phyloP scores from a whole-genome alignment of 2,329 filamentous ascomycete species.

The Sphaerulina musiva region DNA sequence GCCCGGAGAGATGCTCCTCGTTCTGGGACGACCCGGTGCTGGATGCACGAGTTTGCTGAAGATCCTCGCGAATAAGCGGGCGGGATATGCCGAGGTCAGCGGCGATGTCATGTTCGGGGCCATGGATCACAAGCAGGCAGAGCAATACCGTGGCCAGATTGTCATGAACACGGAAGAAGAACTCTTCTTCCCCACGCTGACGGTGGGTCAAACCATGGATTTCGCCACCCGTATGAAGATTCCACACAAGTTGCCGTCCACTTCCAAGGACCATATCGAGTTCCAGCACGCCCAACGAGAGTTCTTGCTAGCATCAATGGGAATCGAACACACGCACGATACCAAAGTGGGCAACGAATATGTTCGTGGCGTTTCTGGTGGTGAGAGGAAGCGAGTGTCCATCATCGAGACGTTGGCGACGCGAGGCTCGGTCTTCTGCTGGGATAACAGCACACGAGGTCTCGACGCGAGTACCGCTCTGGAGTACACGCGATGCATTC shows the following conservation, averaged over 20 bases:
- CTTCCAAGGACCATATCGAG: conserved; percentile 36
- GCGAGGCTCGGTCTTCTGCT: conserved; percentile 55
- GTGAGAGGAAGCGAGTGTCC: conserved; percentile 62
- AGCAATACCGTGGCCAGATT: conserved; percentile 41
- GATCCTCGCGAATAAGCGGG: conserved; percentile 57
- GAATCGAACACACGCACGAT: conserved; percentile 53
- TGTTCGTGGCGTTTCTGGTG: conserved; percentile 60
- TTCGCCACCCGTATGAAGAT: conserved; percentile 51
- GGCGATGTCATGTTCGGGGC: conserved; percentile 55
- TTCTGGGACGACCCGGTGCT: conserved; percentile 28
- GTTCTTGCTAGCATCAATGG: conserved; percentile 53
- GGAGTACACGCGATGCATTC: conserved; percentile 48
- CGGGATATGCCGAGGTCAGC: conserved; percentile 39
- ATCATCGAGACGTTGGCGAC: conserved; percentile 60
- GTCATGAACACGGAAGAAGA: conserved; percentile 45
- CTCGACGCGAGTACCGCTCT: conserved; percentile 60
- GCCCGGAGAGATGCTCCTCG: conserved; percentile 45
- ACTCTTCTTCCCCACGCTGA: conserved; percentile 52
- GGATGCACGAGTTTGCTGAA: conserved; percentile 64
- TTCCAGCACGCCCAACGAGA: conserved; percentile 45
- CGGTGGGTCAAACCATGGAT: conserved; percentile 50
- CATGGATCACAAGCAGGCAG: conserved; percentile 38
- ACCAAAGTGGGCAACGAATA: conserved; percentile 64
- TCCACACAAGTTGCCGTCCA: conserved; percentile 38
- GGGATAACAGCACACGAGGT: conserved; percentile 62